These are phyloP conservation scores for Eutreptiella sp. DNA, from an alignment of 208 protist genomes.

Conservation along the genomic window DNA sequence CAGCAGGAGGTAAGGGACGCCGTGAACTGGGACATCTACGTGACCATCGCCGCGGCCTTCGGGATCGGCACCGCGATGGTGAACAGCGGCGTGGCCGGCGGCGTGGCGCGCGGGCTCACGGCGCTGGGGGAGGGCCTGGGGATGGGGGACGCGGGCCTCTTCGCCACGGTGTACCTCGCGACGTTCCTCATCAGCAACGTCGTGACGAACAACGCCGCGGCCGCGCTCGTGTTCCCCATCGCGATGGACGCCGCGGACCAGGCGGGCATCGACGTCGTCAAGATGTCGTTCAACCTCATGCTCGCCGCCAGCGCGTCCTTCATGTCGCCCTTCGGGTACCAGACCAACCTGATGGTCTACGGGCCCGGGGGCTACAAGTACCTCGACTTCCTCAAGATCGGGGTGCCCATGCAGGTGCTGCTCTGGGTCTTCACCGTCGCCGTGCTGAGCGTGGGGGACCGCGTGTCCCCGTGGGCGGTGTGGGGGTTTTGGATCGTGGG, in stretches of 20 bases:
- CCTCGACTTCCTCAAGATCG: slow-evolving; percentile 24
- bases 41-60: slow-evolving; percentile 28
- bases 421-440: neutral
- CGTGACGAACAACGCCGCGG: slow-evolving; percentile 29
- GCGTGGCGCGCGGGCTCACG: neutral
- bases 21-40: slow-evolving; percentile 17
- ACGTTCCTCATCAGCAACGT: slow-evolving; percentile 5
- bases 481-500: too few species aligned
- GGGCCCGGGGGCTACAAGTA: slow-evolving; percentile 29
- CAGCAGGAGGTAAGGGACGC: neutral
- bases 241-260: neutral
- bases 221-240: slow-evolving; percentile 30
- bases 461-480: too few species aligned
- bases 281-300: slow-evolving; percentile 9
- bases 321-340: slow-evolving; percentile 30
- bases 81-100: slow-evolving; percentile 11
- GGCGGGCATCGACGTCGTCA: neutral
- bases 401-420: slow-evolving; percentile 20
- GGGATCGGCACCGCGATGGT: slow-evolving; percentile 17
- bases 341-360: slow-evolving; percentile 36
- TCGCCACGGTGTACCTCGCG: slow-evolving; percentile 14
- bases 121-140: neutral
- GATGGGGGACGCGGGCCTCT: neutral
- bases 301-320: slow-evolving; percentile 12
- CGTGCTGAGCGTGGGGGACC: too few species aligned